These are phyloP conservation scores for Ganoderma meredithae DNA, from an alignment of 1,284 basidiomycete species.

Conservation along the genomic window DNA sequence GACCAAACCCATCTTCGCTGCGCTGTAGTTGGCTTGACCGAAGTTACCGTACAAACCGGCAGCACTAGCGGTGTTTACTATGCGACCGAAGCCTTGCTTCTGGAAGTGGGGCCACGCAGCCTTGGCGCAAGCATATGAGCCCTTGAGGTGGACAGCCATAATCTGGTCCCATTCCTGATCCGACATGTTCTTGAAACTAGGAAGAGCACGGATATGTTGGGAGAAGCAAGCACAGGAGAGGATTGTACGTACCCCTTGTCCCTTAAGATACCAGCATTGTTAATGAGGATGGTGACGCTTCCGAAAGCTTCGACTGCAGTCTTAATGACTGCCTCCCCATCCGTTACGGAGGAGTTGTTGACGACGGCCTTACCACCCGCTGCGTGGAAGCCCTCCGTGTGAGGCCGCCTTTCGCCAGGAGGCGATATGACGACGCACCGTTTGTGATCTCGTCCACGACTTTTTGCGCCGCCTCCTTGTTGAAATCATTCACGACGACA, in stretches of 20 bases:
- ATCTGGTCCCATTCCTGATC: conserved; percentile 92
- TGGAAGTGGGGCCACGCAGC: conserved; percentile 97
- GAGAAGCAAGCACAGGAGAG: conserved; percentile 2
- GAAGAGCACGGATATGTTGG: background rate
- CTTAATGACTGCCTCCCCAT: conserved; percentile 89
- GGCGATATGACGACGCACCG: conserved; percentile 54
- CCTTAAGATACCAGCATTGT: conserved; percentile 96
- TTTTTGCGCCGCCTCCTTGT: conserved; percentile 86
- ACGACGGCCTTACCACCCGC: conserved; percentile 88
- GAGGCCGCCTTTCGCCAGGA: background rate
- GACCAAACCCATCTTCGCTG: conserved; percentile 90
- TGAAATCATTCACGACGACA: conserved; percentile 96
- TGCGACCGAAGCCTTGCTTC: conserved; percentile 92
- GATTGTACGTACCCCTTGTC: conserved; percentile 70
- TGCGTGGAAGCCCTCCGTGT: conserved; percentile 41
- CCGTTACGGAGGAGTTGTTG: conserved; percentile 90
- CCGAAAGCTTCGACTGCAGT: conserved; percentile 91
- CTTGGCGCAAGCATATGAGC: conserved; percentile 94
- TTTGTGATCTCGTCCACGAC: conserved; percentile 91
- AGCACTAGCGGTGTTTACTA: conserved; percentile 93
- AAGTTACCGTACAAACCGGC: conserved; percentile 94
- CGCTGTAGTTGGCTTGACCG: conserved; percentile 94
- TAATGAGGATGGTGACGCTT: conserved; percentile 84
- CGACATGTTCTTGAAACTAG: conserved; percentile 91
- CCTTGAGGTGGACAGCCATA: conserved; percentile 92